These are phyloP conservation scores for Aspergillus floridensis DNA, from an alignment of 2,329 filamentous ascomycete species.

Conservation along the genomic window DNA sequence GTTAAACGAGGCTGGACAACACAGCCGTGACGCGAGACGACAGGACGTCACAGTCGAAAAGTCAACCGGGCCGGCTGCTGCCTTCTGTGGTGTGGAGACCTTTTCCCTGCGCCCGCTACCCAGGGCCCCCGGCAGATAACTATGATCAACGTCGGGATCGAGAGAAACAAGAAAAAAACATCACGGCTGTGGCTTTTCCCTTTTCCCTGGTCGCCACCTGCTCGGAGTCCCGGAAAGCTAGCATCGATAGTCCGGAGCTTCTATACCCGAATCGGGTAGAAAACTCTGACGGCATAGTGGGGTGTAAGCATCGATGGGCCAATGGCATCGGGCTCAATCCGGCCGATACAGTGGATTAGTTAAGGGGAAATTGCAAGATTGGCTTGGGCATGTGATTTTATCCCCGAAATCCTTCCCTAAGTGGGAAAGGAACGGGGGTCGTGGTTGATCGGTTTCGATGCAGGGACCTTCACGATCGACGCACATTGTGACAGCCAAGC, in stretches of 20 bases:
- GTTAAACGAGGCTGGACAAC: neutral
- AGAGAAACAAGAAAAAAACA: neutral
- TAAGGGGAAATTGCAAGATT: neutral
- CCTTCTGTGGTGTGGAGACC: neutral
- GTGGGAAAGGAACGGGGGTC: neutral
- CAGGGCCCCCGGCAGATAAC: neutral
- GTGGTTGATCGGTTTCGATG: neutral
- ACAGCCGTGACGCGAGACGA: neutral
- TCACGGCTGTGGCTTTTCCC: neutral
- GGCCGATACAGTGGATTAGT: neutral
- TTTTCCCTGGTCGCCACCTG: neutral
- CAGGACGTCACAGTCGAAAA: neutral
- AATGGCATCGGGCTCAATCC: neutral
- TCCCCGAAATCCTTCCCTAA: neutral
- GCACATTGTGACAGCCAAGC: neutral
- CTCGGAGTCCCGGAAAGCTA: neutral
- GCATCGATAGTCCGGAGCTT: neutral
- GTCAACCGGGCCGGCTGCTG: too few species aligned
- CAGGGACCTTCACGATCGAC: neutral
- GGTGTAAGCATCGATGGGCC: neutral
- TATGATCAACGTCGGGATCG: neutral
- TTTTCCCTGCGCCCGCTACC: neutral
- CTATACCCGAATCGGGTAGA: neutral
- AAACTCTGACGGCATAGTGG: neutral
- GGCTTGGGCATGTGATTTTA: neutral